Evolutionary conservation across 441 rosid genomes (phyloP).

Genomic region (Populus trichocarpa): DNA sequence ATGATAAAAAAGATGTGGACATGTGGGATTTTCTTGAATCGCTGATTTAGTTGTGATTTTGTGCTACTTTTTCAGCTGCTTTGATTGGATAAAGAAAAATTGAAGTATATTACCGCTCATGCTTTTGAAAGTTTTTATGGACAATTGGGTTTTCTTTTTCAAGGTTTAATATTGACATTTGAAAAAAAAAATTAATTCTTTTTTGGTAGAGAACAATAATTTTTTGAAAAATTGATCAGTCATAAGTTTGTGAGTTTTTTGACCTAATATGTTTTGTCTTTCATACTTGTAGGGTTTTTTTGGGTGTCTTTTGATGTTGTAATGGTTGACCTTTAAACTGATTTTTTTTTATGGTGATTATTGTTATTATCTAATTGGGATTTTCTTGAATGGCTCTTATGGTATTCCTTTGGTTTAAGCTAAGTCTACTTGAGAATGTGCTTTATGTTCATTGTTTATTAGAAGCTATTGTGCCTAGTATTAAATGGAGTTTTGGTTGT

Average conservation of each 20-base stretch:
- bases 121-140: not conserved
- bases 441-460: not conserved
- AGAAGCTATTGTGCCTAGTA: not conserved
- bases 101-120: not conserved
- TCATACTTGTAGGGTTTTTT: not conserved
- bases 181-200: not conserved
- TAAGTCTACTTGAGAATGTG: not conserved
- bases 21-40: not conserved
- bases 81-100: not conserved
- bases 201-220: not conserved
- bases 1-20: not conserved
- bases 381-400: not conserved
- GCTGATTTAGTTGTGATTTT: not conserved
- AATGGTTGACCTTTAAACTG: not conserved
- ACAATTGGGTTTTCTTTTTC: conserved; percentile 6
- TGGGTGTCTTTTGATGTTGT: not conserved
- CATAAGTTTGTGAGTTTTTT: not conserved
- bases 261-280: not conserved
- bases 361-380: not conserved
- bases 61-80: not conserved
- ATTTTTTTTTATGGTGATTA: not conserved
- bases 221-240: not conserved
- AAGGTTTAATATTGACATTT: not conserved
- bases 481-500: conserved; percentile 1
- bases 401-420: not conserved